These are phyloP conservation scores for Claviceps africana DNA, from an alignment of 2,329 filamentous ascomycete genomes.

Conservation along the genomic window DNA sequence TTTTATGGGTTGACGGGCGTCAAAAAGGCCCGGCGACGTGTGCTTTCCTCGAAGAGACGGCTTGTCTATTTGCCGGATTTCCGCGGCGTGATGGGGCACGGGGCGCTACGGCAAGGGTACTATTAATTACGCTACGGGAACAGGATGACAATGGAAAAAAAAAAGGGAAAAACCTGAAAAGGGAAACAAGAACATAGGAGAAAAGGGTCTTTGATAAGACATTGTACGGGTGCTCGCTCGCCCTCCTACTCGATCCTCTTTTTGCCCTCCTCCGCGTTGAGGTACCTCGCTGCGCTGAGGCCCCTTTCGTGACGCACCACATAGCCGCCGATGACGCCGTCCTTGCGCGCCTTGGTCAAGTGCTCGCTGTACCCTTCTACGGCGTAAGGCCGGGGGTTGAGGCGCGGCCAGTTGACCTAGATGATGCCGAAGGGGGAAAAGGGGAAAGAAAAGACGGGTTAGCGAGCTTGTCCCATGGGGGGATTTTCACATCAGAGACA, in stretches of 20 bases:
- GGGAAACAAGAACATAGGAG: not conserved
- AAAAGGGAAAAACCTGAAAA: not conserved
- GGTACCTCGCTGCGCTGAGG: slow-evolving; percentile 65
- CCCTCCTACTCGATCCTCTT: slow-evolving; percentile 76
- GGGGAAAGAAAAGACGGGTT: not conserved
- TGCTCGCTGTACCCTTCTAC: slow-evolving; percentile 82
- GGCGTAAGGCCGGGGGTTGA: slow-evolving; percentile 78
- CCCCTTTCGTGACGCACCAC: slow-evolving; percentile 61
- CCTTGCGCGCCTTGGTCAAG: slow-evolving; percentile 66
- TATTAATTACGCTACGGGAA: not conserved
- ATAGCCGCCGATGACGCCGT: slow-evolving; percentile 65
- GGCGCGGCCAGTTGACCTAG: slow-evolving; percentile 95
- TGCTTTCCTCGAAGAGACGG: too few relatives aligned
- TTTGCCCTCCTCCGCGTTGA: slow-evolving; percentile 91
- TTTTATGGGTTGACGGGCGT: too few relatives aligned
- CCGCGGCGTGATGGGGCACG: too few relatives aligned
- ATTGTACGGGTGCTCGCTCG: not conserved
- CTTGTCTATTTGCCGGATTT: too few relatives aligned
- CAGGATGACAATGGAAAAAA: too few relatives aligned
- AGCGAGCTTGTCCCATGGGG: not conserved
- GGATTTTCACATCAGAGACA: not conserved
- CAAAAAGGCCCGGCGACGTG: too few relatives aligned
- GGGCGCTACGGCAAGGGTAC: too few relatives aligned
- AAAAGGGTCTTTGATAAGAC: not conserved
- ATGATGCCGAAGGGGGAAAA: not conserved